A percentile compares a stretch with the other conserved stretches of the same genome.
Evolutionary conservation across 805 yeast genomes (phyloP).

Genomic region (Groenewaldozyma salmanticensis): DNA sequence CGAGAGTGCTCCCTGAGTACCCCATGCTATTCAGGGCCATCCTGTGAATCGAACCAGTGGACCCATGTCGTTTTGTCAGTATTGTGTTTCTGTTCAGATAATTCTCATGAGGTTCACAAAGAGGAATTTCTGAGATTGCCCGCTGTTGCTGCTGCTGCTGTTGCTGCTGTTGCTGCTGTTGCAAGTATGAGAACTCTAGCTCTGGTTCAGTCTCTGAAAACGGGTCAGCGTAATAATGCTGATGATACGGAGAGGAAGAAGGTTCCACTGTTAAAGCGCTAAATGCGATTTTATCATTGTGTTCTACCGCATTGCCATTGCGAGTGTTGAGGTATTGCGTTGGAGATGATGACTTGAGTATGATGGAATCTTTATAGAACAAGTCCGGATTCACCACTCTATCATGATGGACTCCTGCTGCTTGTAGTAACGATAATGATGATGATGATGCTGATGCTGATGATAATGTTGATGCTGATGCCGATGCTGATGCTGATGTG

Average conservation of each 20-base stretch:
- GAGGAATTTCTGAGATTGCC: neutral
- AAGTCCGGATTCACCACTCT: neutral
- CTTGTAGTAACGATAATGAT: too few relatives aligned
- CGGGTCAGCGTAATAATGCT: neutral
- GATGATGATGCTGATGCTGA: too few relatives aligned
- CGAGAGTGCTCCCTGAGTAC: neutral
- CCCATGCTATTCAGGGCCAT: neutral
- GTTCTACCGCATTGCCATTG: too few relatives aligned
- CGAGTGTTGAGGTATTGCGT: too few relatives aligned
- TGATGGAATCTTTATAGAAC: neutral
- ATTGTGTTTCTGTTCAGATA: constrained; percentile 2
- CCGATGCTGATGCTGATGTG: too few relatives aligned
- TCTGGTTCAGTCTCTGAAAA: neutral
- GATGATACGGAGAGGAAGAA: neutral
- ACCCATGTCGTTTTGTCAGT: neutral
- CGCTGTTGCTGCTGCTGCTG: neutral
- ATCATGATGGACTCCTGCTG: neutral
- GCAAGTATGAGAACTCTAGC: neutral
- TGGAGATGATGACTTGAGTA: too few relatives aligned
- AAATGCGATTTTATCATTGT: too few relatives aligned
- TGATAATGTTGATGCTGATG: too few relatives aligned
- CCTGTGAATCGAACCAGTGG: neutral
- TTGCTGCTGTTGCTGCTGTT: neutral
- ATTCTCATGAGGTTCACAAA: constrained; percentile 2
- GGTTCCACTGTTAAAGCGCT: neutral